phyloP scores from a whole-genome alignment of 805 yeast species.

The Pichia ethanolica region DNA sequence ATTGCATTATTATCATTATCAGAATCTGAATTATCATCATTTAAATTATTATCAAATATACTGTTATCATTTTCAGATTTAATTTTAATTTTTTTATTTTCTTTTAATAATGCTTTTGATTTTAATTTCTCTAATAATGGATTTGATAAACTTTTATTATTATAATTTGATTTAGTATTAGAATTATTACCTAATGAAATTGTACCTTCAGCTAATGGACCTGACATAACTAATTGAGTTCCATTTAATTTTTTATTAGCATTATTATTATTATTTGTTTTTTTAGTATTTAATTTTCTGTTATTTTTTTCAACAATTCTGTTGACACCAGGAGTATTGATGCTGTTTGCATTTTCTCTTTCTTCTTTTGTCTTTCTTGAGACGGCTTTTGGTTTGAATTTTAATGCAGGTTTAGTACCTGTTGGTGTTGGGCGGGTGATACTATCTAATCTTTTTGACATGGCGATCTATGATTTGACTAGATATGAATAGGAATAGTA shows the following conservation, averaged over 20 bases:
- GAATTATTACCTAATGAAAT: constrained; percentile 33
- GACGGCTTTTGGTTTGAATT: constrained; percentile 82
- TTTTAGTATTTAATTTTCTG: not conserved
- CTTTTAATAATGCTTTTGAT: constrained; percentile 1
- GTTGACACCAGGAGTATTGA: constrained; percentile 43
- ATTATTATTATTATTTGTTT: not conserved
- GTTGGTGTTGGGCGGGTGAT: constrained; percentile 25
- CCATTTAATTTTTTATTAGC: constrained; percentile 30
- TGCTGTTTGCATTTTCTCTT: constrained; percentile 54
- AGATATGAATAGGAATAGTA: too few relatives aligned
- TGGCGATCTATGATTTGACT: not conserved
- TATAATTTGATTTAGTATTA: constrained; percentile 5
- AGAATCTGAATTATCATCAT: too few relatives aligned
- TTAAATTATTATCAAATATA: not conserved
- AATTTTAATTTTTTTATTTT: constrained; percentile 3
- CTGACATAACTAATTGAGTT: constrained; percentile 63
- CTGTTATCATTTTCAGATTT: constrained; percentile 11
- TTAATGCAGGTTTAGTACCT: constrained; percentile 43
- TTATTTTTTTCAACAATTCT: constrained; percentile 12
- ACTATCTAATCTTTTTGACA: constrained; percentile 32
- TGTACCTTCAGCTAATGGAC: constrained; percentile 65
- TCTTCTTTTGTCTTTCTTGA: constrained; percentile 80
- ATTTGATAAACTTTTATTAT: constrained; percentile 25
- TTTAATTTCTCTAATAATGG: constrained; percentile 27
- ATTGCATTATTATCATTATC: constrained; percentile 12